Base-by-base conservation (phyloP, 106 monocot species). In the Platanthera zijinensis region DNA sequence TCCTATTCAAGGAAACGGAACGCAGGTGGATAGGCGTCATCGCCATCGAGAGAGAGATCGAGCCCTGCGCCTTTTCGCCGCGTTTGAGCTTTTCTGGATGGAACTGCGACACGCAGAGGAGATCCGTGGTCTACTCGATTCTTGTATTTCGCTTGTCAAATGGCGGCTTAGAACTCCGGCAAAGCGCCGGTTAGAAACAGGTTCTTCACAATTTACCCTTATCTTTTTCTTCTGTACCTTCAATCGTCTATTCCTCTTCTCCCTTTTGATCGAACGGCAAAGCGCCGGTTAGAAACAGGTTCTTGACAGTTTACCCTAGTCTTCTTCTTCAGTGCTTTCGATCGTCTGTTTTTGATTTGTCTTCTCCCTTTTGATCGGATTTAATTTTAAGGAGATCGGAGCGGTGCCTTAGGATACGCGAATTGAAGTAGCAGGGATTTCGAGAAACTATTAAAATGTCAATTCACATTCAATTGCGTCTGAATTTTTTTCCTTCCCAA, bases 221-320 rank as follows among this genome's bases (percentile, higher is more conserved):
- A 57, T 64, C 48, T 66, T 56, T 70, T 28, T 5, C 28, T 57
- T 25, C 21, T 52, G 46, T 25, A 51, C 8, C n/a, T 39, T 30
- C 11, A 6, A 73, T 70, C 69, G 21, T 1, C 62, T 25, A 5
- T 63, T 63, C n/a, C 3, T 14, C 14, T 4, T 15, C 14, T 56
- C 13, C 14, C 59, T 61, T 61, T 11, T 6, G 11, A 7, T 6
- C 21, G 59, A 21, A 61, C 84, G 11, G 49, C 88, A 13, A 88
- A 80, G 74, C 84, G 88, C 69, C 76, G 88, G 7, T 80, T 91
- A 3, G 57, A 82, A 50, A 91, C 82, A 57, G 91, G 91, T 90
- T 52, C n/a, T 51, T 66, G 28, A 66, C 64, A 8, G 10, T 21
- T 22, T 10, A 9, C 15, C 19, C 1, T 57, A 15, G n/a, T 63